Conservation (phyloP, 148 eudicot species). For the Cornus florida region DNA sequence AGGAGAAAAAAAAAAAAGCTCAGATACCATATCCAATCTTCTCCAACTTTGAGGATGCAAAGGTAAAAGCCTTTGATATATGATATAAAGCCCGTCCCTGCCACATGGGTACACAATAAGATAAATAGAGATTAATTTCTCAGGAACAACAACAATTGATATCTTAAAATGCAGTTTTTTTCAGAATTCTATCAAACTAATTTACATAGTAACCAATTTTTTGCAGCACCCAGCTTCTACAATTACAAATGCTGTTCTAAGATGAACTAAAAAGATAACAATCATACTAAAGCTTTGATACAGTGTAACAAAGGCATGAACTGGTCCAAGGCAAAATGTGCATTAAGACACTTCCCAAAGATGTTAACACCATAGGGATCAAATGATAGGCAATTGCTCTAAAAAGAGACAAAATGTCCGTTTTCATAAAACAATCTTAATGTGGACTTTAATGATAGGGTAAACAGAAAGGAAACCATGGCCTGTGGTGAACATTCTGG, state of each 20-base stretch:
- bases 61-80: slow-evolving; percentile 82
- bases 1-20: background rate
- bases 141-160: background rate
- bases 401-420: too few species aligned
- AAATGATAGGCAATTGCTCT: background rate
- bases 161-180: background rate
- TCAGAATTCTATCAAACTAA: too few species aligned
- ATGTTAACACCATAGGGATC: background rate
- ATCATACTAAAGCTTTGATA: background rate
- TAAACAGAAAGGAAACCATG: too few species aligned
- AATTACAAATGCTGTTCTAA: background rate
- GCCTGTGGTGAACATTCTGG: too few species aligned
- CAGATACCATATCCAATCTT: slow-evolving; percentile 88
- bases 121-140: background rate
- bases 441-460: too few species aligned
- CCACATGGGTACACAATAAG: slow-evolving; percentile 12
- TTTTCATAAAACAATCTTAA: too few species aligned
- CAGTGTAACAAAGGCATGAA: background rate
- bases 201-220: background rate
- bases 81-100: slow-evolving; percentile 90
- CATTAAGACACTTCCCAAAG: background rate
- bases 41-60: slow-evolving; percentile 83
- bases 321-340: too few species aligned
- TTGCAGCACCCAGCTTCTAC: background rate
- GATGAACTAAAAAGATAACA: background rate